phyloP scores from a whole-genome alignment of 140 eudicot genomes.

The Bidens hawaiensis region DNA sequence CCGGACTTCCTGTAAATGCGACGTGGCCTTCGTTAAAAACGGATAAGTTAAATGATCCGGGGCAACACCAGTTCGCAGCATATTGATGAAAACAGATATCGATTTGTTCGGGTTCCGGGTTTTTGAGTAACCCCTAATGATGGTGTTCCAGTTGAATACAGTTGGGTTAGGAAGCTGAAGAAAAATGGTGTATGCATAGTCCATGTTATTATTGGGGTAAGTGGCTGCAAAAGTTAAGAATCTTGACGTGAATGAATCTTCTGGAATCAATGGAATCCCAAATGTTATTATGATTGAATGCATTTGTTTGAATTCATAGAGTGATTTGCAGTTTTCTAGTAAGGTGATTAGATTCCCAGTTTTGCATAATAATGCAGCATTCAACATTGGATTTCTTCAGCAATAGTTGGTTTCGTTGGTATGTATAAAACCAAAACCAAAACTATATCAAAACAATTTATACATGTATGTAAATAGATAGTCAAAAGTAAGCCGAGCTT shows the following conservation, averaged over 20 bases:
- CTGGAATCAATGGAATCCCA: slow-evolving; percentile 38
- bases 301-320: slow-evolving; percentile 45
- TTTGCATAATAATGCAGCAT: slow-evolving; percentile 26
- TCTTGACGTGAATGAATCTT: slow-evolving; percentile 38
- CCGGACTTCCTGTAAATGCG: slow-evolving; percentile 39
- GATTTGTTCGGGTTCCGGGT: slow-evolving; percentile 51
- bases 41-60: slow-evolving; percentile 87
- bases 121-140: slow-evolving; percentile 64
- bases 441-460: too few relatives aligned
- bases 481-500: too few relatives aligned
- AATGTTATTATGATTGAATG: slow-evolving; percentile 50
- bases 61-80: slow-evolving; percentile 44
- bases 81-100: slow-evolving; percentile 38
- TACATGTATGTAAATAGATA: too few relatives aligned
- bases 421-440: too few relatives aligned
- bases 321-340: slow-evolving; percentile 53
- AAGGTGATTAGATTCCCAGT: slow-evolving; percentile 14
- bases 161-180: slow-evolving; percentile 52
- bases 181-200: slow-evolving; percentile 58
- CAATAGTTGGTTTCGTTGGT: not conserved
- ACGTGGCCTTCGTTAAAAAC: slow-evolving; percentile 63
- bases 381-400: slow-evolving; percentile 20
- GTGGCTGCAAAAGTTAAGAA: slow-evolving; percentile 58
- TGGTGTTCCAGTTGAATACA: slow-evolving; percentile 52
- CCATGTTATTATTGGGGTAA: slow-evolving; percentile 32